These are phyloP conservation scores for Tetrapisispora namnaoensis DNA, from an alignment of 805 yeast genomes.

Conservation along the genomic window DNA sequence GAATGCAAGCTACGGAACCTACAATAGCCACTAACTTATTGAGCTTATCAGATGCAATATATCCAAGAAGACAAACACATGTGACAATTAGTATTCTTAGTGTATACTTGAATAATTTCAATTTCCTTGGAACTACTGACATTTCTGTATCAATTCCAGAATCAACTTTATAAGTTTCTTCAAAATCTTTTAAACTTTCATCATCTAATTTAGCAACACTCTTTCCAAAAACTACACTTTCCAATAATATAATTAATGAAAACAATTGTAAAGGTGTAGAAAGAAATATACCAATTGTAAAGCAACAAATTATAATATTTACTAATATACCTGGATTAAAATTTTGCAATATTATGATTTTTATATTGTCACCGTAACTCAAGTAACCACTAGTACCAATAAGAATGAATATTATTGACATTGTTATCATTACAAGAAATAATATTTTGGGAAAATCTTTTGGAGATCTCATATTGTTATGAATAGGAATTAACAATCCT, in stretches of 20 bases:
- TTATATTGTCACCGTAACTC: constrained; percentile 53
- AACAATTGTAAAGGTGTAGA: constrained; percentile 72
- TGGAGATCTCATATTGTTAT: constrained; percentile 71
- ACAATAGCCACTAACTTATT: constrained; percentile 71
- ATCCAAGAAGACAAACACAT: constrained; percentile 47
- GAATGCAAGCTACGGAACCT: constrained; percentile 79
- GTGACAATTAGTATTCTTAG: constrained; percentile 47
- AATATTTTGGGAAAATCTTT: constrained; percentile 61
- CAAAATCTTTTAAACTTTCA: constrained; percentile 34
- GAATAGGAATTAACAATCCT: constrained; percentile 72
- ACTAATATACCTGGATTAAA: constrained; percentile 52
- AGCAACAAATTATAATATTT: constrained; percentile 58
- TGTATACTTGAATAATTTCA: constrained; percentile 59
- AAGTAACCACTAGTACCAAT: constrained; percentile 61
- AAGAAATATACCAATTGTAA: constrained; percentile 63
- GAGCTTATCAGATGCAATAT: constrained; percentile 56
- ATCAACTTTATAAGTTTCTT: constrained; percentile 25
- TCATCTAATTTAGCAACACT: neutral
- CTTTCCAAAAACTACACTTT: constrained; percentile 42
- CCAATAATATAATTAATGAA: constrained; percentile 68
- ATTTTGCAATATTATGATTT: constrained; percentile 62
- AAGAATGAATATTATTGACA: constrained; percentile 50
- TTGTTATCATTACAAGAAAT: constrained; percentile 50
- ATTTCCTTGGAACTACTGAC: constrained; percentile 8
- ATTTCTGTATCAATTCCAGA: constrained; percentile 15